These are phyloP conservation scores for Phytopythium delawarense DNA, from an alignment of 352 stramenopile genomes.

Conservation along the genomic window DNA sequence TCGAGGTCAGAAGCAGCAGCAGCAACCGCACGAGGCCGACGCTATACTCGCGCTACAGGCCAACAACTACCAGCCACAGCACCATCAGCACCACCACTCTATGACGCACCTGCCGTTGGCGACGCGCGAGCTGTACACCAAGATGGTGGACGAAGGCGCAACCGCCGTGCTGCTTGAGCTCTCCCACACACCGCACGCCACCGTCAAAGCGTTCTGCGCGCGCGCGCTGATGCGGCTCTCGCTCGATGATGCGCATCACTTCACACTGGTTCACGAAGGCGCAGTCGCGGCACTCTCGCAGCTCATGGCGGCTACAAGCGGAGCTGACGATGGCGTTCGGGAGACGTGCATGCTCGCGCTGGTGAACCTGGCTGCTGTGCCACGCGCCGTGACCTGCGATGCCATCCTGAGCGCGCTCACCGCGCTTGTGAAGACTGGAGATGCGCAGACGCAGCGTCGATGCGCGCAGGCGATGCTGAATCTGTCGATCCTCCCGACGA, in stretches of 20 bases:
- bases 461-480: conserved; percentile 70
- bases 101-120: conserved; percentile 17
- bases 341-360: conserved; percentile 63
- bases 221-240: conserved; percentile 69
- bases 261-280: conserved; percentile 76
- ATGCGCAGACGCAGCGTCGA: conserved; percentile 17
- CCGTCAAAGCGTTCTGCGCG: conserved; percentile 65
- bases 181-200: conserved; percentile 52
- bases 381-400: conserved; percentile 71
- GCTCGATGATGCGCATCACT: conserved; percentile 69
- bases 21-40: neutral
- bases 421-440: conserved; percentile 29
- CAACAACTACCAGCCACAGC: neutral
- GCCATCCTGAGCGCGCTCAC: conserved; percentile 54
- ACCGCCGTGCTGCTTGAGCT: conserved; percentile 59
- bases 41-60: neutral
- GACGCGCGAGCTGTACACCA: conserved; percentile 49
- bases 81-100: conserved; percentile 2
- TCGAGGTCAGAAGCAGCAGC: neutral
- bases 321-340: conserved; percentile 42
- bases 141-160: conserved; percentile 74
- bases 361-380: conserved; percentile 64
- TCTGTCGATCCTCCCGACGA: conserved; percentile 75
- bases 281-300: conserved; percentile 59
- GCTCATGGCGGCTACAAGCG: conserved; percentile 48